Conservation (phyloP, 352 stramenopile genomes). For the Phytopythium delawarense region DNA sequence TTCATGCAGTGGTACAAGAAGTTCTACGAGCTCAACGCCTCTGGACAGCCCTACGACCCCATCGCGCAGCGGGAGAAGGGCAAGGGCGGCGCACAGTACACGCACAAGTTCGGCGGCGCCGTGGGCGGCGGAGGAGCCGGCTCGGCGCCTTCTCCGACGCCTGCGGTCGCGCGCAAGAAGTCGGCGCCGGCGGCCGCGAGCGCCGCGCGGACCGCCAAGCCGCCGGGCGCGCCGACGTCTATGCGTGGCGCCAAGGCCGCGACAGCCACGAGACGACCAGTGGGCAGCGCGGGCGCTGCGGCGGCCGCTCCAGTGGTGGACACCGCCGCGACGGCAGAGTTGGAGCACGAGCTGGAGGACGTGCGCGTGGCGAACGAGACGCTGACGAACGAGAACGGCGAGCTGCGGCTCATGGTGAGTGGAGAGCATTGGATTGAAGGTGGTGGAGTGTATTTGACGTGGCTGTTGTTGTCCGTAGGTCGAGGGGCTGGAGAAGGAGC, state of each 20-base stretch:
- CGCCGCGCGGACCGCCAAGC: conserved; percentile 30
- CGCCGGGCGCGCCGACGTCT: conserved; percentile 36
- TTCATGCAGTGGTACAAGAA: conserved; percentile 99
- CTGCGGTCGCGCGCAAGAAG: conserved; percentile 22
- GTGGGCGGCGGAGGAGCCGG: conserved; percentile 5
- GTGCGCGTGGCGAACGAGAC: conserved; percentile 56
- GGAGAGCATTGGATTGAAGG: conserved; percentile 4
- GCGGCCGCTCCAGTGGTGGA: conserved; percentile 14
- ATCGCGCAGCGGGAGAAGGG: conserved; percentile 89
- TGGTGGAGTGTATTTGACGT: background rate
- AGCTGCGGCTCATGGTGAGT: conserved; percentile 60
- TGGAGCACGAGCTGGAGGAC: conserved; percentile 78
- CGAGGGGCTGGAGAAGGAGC: conserved; percentile 90
- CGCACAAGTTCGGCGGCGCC: conserved; percentile 54
- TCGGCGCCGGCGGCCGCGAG: conserved; percentile 18
- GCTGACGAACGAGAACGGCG: conserved; percentile 75
- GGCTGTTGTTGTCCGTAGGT: conserved; percentile 38
- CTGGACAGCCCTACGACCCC: conserved; percentile 91
- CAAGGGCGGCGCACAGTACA: conserved; percentile 89
- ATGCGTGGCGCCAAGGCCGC: conserved; percentile 15
- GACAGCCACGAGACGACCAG: conserved; percentile 26
- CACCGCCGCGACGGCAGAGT: conserved; percentile 29
- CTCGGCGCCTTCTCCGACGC: conserved; percentile 24
- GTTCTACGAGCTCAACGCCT: conserved; percentile 91
- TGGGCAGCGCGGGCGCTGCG: conserved; percentile 18